Percentiles rank a stretch among this genome's conserved stretches.
phyloP scores from a whole-genome alignment of 106 monocot species.

The Dendrobium huoshanense region DNA sequence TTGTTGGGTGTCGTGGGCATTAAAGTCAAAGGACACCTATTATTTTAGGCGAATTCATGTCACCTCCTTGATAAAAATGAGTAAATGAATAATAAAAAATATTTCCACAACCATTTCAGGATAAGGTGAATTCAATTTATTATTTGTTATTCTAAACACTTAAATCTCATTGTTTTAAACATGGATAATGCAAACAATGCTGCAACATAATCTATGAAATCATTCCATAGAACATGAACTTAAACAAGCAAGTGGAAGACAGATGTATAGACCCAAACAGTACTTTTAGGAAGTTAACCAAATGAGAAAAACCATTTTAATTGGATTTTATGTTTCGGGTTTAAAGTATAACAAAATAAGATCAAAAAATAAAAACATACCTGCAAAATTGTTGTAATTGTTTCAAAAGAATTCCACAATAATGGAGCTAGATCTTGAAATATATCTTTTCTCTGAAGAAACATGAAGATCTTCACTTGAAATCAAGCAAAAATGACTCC shows the following conservation, averaged over 20 bases:
- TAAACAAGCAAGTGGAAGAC: neutral
- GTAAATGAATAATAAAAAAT: too few species aligned
- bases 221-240: neutral
- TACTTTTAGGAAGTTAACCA: neutral
- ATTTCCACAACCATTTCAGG: too few species aligned
- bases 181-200: too few species aligned
- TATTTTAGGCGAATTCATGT: too few species aligned
- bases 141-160: too few species aligned
- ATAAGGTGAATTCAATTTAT: too few species aligned
- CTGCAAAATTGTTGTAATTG: slow-evolving; percentile 51
- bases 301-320: neutral
- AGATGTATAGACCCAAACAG: neutral
- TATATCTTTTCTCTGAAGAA: slow-evolving; percentile 34
- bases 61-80: too few species aligned
- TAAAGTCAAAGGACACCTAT: too few species aligned
- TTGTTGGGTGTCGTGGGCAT: too few species aligned
- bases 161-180: too few species aligned
- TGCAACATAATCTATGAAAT: neutral
- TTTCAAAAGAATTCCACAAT: slow-evolving; percentile 54
- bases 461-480: neutral
- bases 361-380: slow-evolving; percentile 6
- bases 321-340: neutral
- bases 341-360: neutral
- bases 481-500: neutral
- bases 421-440: slow-evolving; percentile 62